Evolutionary conservation across 2,329 filamentous ascomycete genomes (phyloP).

Genomic region (Epichloe gansuensis): DNA sequence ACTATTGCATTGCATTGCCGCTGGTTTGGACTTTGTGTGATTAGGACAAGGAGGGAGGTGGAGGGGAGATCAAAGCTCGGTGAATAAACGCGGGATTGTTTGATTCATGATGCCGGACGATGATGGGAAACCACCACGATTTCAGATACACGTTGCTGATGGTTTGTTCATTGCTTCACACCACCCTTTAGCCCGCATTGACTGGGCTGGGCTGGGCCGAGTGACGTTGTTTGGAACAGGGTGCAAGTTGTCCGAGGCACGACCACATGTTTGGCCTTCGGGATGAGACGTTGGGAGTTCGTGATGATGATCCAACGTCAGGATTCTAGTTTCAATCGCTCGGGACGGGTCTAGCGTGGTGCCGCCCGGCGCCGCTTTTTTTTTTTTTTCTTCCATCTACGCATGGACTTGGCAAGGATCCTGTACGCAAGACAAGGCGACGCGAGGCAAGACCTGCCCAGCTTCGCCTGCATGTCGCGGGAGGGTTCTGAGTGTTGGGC

Average conservation of each 20-base stretch:
- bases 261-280: not conserved
- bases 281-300: too few species aligned
- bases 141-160: not conserved
- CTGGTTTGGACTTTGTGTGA: too few species aligned
- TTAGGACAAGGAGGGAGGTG: too few species aligned
- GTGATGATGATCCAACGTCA: too few species aligned
- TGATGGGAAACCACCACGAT: not conserved
- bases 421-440: too few species aligned
- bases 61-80: too few species aligned
- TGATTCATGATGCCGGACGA: not conserved
- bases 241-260: not conserved
- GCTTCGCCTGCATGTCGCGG: conserved; percentile 2
- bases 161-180: not conserved
- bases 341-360: not conserved
- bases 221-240: not conserved
- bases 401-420: not conserved
- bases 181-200: too few species aligned
- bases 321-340: too few species aligned
- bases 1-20: too few species aligned
- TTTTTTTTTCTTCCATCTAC: not conserved
- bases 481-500: not conserved
- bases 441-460: not conserved
- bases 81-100: not conserved
- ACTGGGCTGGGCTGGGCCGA: too few species aligned
- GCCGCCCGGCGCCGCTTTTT: not conserved